A percentile compares a stretch with the other conserved stretches of the same genome.
These are phyloP conservation scores for Hsuehochloa calcarea DNA, from an alignment of 176 grass and related monocot genomes.

Conservation along the genomic window DNA sequence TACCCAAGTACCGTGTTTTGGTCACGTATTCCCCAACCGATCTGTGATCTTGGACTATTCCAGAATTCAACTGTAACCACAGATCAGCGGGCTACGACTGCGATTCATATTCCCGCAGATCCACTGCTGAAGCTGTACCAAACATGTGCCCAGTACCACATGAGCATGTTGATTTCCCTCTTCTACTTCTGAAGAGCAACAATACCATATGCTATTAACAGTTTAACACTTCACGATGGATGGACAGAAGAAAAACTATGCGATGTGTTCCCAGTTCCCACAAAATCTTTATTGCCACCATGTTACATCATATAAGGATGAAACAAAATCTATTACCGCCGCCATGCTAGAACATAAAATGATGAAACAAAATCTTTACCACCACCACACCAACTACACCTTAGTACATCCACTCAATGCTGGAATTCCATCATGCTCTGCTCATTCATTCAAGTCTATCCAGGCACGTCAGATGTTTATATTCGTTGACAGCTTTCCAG, in stretches of 20 bases:
- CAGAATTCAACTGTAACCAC: not conserved
- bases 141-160: not conserved
- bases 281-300: not conserved
- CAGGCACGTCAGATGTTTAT: conserved; percentile 27
- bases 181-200: not conserved
- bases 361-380: not conserved
- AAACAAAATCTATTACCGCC: not conserved
- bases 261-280: not conserved
- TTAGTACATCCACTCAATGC: not conserved
- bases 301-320: not conserved
- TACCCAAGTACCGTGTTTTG: conserved; percentile 17
- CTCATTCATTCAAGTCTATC: conserved; percentile 46
- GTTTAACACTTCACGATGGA: not conserved
- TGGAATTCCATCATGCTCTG: conserved; percentile 37
- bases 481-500: conserved; percentile 49
- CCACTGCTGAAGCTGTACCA: not conserved
- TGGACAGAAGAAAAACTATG: not conserved
- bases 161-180: not conserved
- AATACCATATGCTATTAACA: not conserved
- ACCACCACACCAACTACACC: not conserved
- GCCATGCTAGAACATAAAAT: not conserved
- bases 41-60: not conserved
- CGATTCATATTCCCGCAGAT: not conserved
- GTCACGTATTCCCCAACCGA: not conserved
- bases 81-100: not conserved